A percentile compares a stretch with the other conserved stretches of the same genome.
Conservation (phyloP, 1,284 basidiomycete species). For the Cutaneotrichosporon cyanovorans region DNA sequence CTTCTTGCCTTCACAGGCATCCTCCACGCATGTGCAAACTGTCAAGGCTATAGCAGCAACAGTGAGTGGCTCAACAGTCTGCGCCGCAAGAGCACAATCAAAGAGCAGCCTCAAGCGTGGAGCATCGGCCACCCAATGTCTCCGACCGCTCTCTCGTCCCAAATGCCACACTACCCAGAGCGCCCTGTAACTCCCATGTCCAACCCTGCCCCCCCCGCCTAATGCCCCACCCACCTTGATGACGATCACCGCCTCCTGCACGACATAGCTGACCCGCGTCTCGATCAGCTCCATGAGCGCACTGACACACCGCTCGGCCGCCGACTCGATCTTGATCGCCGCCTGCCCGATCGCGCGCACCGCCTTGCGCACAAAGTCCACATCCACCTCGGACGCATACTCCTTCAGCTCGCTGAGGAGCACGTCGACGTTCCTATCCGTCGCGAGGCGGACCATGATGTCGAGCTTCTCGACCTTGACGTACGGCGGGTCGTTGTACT, state of each 20-base stretch:
- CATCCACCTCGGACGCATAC: slow-evolving; percentile 97
- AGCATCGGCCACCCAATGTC: too few species aligned
- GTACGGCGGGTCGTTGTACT: slow-evolving; percentile 99
- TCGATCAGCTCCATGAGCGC: slow-evolving; percentile 81
- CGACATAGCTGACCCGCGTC: slow-evolving; percentile 91
- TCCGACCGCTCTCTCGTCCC: too few species aligned
- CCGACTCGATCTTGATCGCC: slow-evolving; percentile 90
- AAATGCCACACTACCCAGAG: too few species aligned
- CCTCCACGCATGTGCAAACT: too few species aligned
- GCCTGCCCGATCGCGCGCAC: slow-evolving; percentile 92
- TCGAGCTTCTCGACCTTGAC: slow-evolving; percentile 98
- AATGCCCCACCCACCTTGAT: slow-evolving; percentile 56
- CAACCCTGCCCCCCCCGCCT: too few species aligned
- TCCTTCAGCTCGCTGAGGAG: slow-evolving; percentile 91
- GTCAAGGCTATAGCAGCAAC: too few species aligned
- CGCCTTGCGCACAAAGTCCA: slow-evolving; percentile 96
- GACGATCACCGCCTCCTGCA: slow-evolving; percentile 95
- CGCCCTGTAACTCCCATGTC: too few species aligned
- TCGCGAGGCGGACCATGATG: slow-evolving; percentile 93
- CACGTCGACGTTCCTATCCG: slow-evolving; percentile 81
- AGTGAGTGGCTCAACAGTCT: too few species aligned
- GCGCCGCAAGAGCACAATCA: too few species aligned
- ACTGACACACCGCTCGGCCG: slow-evolving; percentile 83
- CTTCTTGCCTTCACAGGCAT: too few species aligned
- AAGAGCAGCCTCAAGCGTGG: too few species aligned